Conservation (phyloP, 2,329 filamentous ascomycete genomes). For the Trichoderma citrinoviride region DNA sequence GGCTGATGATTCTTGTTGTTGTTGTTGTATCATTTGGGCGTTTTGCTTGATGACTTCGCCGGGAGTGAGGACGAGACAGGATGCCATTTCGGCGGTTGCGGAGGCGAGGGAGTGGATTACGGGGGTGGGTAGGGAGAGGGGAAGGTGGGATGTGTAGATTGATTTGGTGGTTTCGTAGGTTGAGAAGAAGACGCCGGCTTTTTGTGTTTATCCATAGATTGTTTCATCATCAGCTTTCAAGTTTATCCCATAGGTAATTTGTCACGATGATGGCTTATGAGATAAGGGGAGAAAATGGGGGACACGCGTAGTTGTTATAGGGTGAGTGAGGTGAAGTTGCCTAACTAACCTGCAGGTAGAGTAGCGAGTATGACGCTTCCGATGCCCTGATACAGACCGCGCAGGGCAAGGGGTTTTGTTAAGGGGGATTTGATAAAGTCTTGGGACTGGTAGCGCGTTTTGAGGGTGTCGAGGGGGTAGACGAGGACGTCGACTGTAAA, state of each 20-base stretch:
- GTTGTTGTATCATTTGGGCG: constrained; percentile 69
- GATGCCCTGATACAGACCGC: constrained; percentile 82
- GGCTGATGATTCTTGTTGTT: too few species aligned
- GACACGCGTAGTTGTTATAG: neutral
- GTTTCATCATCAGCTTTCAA: too few species aligned
- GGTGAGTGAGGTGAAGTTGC: neutral
- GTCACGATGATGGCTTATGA: too few species aligned
- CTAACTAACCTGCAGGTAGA: constrained; percentile 75
- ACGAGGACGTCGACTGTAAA: constrained; percentile 83
- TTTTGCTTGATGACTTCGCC: constrained; percentile 94
- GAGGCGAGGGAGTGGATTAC: constrained; percentile 72
- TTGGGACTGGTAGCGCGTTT: constrained; percentile 78
- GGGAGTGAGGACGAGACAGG: constrained; percentile 81
- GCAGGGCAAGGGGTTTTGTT: constrained; percentile 54
- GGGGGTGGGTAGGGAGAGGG: constrained; percentile 59
- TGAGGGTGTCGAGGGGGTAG: constrained; percentile 86
- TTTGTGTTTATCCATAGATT: too few species aligned
- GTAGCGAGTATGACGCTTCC: constrained; percentile 83
- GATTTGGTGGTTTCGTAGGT: constrained; percentile 79
- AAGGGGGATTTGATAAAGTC: constrained; percentile 64
- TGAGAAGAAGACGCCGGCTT: constrained; percentile 83
- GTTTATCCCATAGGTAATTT: too few species aligned
- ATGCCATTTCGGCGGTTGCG: constrained; percentile 74
- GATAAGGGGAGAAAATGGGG: too few species aligned
- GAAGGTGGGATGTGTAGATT: constrained; percentile 52